Base-by-base conservation (phyloP, 2,329 filamentous ascomycete species). In the Alternaria sp. region DNA sequence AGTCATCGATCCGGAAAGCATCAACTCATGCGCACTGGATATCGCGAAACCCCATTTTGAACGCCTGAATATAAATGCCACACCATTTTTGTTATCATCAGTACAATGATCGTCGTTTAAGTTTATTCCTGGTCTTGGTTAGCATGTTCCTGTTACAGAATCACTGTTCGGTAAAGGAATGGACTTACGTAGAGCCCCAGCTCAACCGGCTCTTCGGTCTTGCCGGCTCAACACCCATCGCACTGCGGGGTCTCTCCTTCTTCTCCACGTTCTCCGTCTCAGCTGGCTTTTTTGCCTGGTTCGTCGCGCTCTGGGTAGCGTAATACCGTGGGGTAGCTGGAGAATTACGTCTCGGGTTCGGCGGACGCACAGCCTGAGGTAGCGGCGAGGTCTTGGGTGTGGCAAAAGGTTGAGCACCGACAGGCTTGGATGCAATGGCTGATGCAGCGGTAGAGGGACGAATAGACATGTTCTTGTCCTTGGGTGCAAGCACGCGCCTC, bases 121-220 rank as follows among this genome's bases (percentile, higher is more conserved):
- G 32, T 16, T 67, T 67, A 25, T 62, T 66, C 14, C 65, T 67
- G n/a, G 2, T 7, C 10, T 9, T 3, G 5, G 49, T 65, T 46
- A 65, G 63, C 9, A 52, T 28, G 4, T 3, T 32, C 9, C 6
- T 10, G 10, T 28, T 20, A 30, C n/a, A 16, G 11, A 5, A 18
- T 46, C 5, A 27, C 38, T 18, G 30, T 6, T 20, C 3, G 8
- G 5, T 36, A 10, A 3, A 22, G 12, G 0, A 5, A 16, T 16
- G 9, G n/a, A 70, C 71, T 69, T 62, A 72, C 71, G 67, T 67
- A 60, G 64, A 62, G 54, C 62, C 60, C 70, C 71, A 73, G 43
- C 59, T 64, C 54, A 48, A 43, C 10, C 52, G 48, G 20, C 67
- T 70, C 59, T 64, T 65, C 36, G 65, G 60, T 46, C 56, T 67